Base-by-base conservation (phyloP, 257 asterid species). In the Linderniella brevidens region DNA sequence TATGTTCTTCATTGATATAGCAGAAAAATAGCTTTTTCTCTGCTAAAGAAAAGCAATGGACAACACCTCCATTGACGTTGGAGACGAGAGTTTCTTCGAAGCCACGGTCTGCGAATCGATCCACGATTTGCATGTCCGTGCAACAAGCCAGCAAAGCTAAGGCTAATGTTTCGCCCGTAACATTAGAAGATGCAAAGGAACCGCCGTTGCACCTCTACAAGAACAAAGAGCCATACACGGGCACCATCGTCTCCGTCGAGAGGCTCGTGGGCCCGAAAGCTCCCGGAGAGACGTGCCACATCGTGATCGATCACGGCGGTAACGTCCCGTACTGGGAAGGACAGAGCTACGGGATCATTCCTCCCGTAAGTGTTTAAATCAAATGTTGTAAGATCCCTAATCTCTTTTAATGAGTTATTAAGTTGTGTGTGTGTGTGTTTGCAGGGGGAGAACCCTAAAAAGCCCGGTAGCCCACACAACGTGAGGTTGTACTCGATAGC, bases 241-340 rank as follows among this genome's bases (percentile, higher is more conserved):
- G 79, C 49, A 78, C 95, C 4, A 68, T 84, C 46, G 81, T 81
- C 46, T 84, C 96, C 8, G 93, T 88, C 38, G 93, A 84, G 50
- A 72, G 94, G 70, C 35, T 76, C 37, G 98, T 88, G 46, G 96
- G 98, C 38, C 96, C 86, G n/a, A 65, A 66, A 56, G 98, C 96
- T 67, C 94, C 98, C 3, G 98, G 98, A 54, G 96, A 88, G 67
- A 84, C 96, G 13, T 84, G 87, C 58, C 98, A 88, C 71, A 63
- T 88, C 64, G 93, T 88, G 57, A 88, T 88, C 55, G 85, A 88
- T 58, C 96, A 88, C 64, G 96, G 64, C 13, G 93, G 94, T 61
- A 76, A 88, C 14, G 70, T 88, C 60, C 96, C 98, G 16, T 88
- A 84, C 62, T 81, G 96, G 98, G 98, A 88, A 75, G 98, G 96